Evolutionary conservation across 1,284 basidiomycete species (phyloP), one percentile per base, ranked within the genome.

Genomic region (Leccinum holopus): DNA sequence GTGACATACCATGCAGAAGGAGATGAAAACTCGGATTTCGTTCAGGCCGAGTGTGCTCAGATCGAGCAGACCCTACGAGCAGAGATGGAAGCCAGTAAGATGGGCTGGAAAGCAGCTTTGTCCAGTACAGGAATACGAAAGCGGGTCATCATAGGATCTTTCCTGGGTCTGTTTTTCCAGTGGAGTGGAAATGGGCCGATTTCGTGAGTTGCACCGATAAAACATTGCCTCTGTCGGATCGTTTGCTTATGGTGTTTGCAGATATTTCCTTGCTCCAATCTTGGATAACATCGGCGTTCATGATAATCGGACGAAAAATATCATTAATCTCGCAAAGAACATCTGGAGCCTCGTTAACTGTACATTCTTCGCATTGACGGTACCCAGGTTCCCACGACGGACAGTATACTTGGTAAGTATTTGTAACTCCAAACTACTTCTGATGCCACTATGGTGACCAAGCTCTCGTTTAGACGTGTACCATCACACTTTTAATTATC

Each of bases 81-180:
- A 3, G 65, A 64, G 33, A 11, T 64, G 2, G 61, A 56, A 54
- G 16, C 12, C 12, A 35, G 59, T 4, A 39, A 41, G 3, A 49
- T 55, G 37, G 49, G 6, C 35, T 21, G n/a, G 30, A 60, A 37
- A 11, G 55, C 33, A 2, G 1, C 53, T 5, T 53, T 66, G 32
- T 69, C 60, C 4, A 55, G 60, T 0, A 37, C 54, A 21, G 66
- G 60, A 12, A 68, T 58, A 54, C 66, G 55, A 57, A 62, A 58
- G 14, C 66, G 66, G 3, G 35, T 61, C 10, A 53, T 58, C 4
- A 37, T 67, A 5, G 51, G 63, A 47, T 52, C 51, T 2, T 65
- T 68, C 51, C 53, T 85, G 37, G 84, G 81, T 9, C 67, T 86
- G 56, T 80, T 76, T 32, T 81, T 78, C 5, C 81, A 84, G 63